Base-by-base conservation (phyloP, 1,284 basidiomycete genomes). In the Trametes polyzona region DNA sequence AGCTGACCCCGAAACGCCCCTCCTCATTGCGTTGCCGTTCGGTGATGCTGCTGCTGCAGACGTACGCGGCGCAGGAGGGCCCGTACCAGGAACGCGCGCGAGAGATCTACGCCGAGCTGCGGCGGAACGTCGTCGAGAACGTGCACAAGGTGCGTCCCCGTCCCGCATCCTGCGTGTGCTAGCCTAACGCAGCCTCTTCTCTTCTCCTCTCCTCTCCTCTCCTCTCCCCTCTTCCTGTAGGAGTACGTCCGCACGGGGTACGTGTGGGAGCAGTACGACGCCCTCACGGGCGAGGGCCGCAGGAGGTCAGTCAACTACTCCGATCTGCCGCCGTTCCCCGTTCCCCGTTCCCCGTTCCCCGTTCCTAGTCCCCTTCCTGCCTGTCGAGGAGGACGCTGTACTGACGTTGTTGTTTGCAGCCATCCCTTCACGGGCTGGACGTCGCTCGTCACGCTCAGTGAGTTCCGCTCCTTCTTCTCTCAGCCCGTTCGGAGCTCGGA, bases 381-480 rank as follows among this genome's bases (percentile, higher is more conserved):
- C n/a, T n/a, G n/a, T n/a, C n/a, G n/a, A n/a, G n/a, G n/a, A n/a
- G n/a, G n/a, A n/a, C n/a, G n/a, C n/a, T n/a, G n/a, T n/a, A n/a
- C n/a, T n/a, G 12, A n/a, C 12, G 21, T 48, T 5, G 23, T 32
- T 52, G 43, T 32, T n/a, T 56, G 53, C 67, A 93, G 93, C 66
- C 92, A 95, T 72, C 93, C 93, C 0, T 95, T 95, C 76, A 95
- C 92, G 19, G 92, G 92, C n/a, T 95, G 93, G 93, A 93, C 93
- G 24, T 92, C 92, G 30, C 77, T 95, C 42, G 83, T 92, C 17
- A 84, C 92, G 19, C 74, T 95, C 65, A 89, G 87, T 89, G 69
- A 75, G 87, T 62, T 11, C 39, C 69, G 16, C 41, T 49, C 66
- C 21, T 17, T 16, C n/a, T 19, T 35, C 29, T 6, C 23, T 5